Conservation (phyloP, 164 flowering plant species). For the Chimonanthus praecox region DNA sequence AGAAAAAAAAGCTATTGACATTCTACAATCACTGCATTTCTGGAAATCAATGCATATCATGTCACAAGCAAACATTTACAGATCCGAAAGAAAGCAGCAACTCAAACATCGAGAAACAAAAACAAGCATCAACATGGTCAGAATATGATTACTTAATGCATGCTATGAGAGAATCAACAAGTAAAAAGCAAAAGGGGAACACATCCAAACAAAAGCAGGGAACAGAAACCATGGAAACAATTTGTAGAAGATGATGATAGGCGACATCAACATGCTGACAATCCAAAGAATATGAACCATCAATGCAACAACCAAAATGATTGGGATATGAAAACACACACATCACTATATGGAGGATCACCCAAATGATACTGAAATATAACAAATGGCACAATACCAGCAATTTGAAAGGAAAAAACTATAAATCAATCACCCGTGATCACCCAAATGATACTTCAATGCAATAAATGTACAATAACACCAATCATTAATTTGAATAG, state of each 20-base stretch:
- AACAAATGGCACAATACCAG: background rate
- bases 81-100: no score
- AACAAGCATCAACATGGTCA: no score
- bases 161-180: no score
- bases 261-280: background rate
- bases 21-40: no score
- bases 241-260: background rate
- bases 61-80: no score
- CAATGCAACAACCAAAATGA: background rate
- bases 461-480: background rate
- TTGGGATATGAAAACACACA: background rate
- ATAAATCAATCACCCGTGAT: conserved; percentile 1
- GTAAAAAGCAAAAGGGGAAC: no score
- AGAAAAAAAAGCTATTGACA: no score
- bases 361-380: background rate
- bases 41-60: no score
- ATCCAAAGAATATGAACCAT: background rate
- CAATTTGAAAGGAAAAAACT: background rate
- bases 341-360: background rate
- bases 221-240: background rate
- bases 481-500: background rate
- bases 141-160: no score
- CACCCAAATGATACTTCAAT: conserved; percentile 2
- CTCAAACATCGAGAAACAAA: no score
- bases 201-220: no score